Evolutionary conservation across 129 eudicot genomes (phyloP).

Genomic region (Tagetes patula): DNA sequence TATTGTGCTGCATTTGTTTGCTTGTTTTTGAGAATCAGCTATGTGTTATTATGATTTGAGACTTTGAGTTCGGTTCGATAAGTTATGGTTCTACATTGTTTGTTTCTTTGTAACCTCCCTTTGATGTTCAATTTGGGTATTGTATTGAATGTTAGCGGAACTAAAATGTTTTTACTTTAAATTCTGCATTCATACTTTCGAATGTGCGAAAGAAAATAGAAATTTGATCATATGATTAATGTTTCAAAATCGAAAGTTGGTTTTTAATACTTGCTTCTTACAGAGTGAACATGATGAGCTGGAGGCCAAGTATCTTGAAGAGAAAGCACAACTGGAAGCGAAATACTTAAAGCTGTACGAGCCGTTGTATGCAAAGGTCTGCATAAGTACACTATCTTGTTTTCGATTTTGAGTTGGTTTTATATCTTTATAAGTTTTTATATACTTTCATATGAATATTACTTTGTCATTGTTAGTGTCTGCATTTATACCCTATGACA

Average conservation of each 20-base stretch:
- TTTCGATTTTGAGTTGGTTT: not conserved
- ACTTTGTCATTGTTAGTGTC: not conserved
- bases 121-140: too few species aligned
- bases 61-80: conserved; percentile 12
- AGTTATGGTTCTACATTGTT: conserved; percentile 1
- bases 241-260: not conserved
- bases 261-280: not conserved
- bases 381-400: not conserved
- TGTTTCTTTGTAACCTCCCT: not conserved
- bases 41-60: not conserved
- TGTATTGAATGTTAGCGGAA: not conserved
- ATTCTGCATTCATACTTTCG: conserved; percentile 1
- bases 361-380: conserved; percentile 73
- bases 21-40: not conserved
- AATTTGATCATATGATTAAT: not conserved
- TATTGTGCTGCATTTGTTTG: not conserved
- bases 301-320: conserved; percentile 75
- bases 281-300: conserved; percentile 78
- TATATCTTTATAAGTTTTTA: not conserved
- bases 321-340: conserved; percentile 79
- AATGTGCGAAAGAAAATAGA: not conserved
- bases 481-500: not conserved
- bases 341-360: conserved; percentile 66
- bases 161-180: not conserved
- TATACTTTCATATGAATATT: conserved; percentile 17